These are phyloP conservation scores for Phaffia australis DNA, from an alignment of 768 basidiomycete species.

Conservation along the genomic window DNA sequence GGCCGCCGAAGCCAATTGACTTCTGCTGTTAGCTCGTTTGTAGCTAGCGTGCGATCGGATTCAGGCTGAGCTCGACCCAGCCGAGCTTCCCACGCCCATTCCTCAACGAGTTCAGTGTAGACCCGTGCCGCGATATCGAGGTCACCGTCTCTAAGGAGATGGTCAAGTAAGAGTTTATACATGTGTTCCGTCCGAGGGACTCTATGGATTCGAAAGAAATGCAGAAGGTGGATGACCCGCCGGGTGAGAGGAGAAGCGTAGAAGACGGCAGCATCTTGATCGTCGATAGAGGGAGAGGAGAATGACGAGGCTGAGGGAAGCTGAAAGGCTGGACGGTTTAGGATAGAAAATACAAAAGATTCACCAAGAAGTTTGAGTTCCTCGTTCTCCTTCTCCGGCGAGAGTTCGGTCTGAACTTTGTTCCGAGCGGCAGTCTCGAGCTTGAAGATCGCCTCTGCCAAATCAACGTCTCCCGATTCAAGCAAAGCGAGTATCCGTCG, in stretches of 20 bases:
- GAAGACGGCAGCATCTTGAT: not conserved
- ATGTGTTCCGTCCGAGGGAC: conserved; percentile 28
- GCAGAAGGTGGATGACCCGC: conserved; percentile 19
- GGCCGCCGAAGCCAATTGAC: no score
- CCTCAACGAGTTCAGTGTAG: conserved; percentile 37
- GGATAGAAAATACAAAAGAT: not conserved
- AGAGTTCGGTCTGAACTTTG: not conserved
- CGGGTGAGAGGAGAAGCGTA: conserved; percentile 1
- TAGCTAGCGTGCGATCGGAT: conserved; percentile 20
- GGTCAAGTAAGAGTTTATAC: conserved; percentile 29
- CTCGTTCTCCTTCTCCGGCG: not conserved
- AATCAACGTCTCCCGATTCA: no score
- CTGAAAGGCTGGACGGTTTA: not conserved
- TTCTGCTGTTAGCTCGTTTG: no score
- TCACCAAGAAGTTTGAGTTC: no score
- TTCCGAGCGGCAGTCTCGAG: not conserved
- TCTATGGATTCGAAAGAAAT: conserved; percentile 27
- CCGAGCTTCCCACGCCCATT: conserved; percentile 36
- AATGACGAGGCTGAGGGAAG: not conserved
- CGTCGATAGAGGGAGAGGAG: not conserved
- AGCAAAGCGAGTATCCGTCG: no score
- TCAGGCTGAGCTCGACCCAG: not conserved
- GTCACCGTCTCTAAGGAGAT: conserved; percentile 28
- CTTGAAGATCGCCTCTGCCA: no score
- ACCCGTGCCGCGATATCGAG: conserved; percentile 34